These are phyloP conservation scores for Moesziomyces parantarcticus DNA, from an alignment of 1,284 basidiomycete genomes.

Conservation along the genomic window DNA sequence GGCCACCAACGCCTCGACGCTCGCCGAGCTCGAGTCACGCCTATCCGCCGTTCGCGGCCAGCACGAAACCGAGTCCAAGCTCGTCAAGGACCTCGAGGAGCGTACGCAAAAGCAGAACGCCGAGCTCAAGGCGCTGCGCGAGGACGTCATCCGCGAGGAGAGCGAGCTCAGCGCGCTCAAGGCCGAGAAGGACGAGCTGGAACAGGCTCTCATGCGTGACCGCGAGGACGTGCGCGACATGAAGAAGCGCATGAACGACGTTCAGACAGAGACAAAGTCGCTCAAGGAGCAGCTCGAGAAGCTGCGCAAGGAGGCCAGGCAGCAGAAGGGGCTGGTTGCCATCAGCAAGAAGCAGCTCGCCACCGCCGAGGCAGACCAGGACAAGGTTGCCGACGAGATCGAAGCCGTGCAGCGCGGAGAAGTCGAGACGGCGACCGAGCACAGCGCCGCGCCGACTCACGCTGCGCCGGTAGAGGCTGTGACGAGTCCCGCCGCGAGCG, in stretches of 20 bases:
- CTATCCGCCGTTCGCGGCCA: conserved; percentile 72
- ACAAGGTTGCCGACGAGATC: conserved; percentile 77
- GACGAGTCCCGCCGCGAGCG: conserved; percentile 68
- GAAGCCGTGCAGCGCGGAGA: conserved; percentile 70
- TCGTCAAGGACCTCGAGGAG: conserved; percentile 79
- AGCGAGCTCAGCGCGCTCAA: conserved; percentile 89
- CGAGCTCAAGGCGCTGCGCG: conserved; percentile 80
- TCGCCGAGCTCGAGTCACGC: conserved; percentile 64
- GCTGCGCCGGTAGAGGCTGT: conserved; percentile 54
- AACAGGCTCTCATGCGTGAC: conserved; percentile 85
- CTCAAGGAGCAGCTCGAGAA: conserved; percentile 85
- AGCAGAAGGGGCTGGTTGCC: conserved; percentile 92
- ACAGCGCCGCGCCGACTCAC: conserved; percentile 46
- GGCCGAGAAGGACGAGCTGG: conserved; percentile 91
- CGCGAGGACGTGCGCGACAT: conserved; percentile 92
- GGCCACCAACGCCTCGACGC: conserved; percentile 41
- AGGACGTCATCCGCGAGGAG: conserved; percentile 88
- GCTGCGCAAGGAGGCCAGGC: conserved; percentile 89
- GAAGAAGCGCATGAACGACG: conserved; percentile 84
- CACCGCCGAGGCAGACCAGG: conserved; percentile 82
- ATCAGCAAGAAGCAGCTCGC: conserved; percentile 94
- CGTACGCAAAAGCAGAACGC: conserved; percentile 78
- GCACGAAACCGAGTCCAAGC: conserved; percentile 84
- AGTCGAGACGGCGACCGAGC: conserved; percentile 66
- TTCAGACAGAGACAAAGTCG: conserved; percentile 78